A percentile compares a stretch with the other conserved stretches of the same genome.
These are phyloP conservation scores for Monilinia polystroma DNA, from an alignment of 2,329 filamentous ascomycete genomes.

Conservation along the genomic window DNA sequence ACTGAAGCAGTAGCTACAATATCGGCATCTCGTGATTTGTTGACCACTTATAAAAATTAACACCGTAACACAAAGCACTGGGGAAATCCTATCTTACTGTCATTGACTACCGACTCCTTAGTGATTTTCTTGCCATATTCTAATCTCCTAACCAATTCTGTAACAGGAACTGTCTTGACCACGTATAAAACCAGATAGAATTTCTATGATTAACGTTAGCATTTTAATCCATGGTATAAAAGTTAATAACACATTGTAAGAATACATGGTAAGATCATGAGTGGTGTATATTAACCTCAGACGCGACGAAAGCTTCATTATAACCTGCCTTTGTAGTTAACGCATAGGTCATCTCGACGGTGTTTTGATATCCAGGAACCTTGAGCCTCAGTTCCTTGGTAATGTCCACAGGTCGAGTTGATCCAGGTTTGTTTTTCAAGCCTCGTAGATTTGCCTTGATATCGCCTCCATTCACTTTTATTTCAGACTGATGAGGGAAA, in stretches of 20 bases:
- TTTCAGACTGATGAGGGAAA: conserved; percentile 89
- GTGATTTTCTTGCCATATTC: conserved; percentile 69
- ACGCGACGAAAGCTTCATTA: conserved; percentile 27
- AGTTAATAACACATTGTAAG: conserved; percentile 12
- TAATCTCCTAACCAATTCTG: conserved; percentile 68
- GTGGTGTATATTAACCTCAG: conserved; percentile 25
- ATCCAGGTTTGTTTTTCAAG: conserved; percentile 92
- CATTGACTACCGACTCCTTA: conserved; percentile 76
- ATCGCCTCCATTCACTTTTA: conserved; percentile 85
- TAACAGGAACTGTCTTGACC: conserved; percentile 70
- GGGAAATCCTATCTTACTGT: conserved; percentile 59
- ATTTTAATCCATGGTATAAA: neutral
- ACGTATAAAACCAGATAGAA: conserved; percentile 73
- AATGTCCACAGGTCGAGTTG: conserved; percentile 89
- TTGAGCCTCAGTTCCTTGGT: conserved; percentile 72
- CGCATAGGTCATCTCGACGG: conserved; percentile 84
- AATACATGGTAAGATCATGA: conserved; percentile 27
- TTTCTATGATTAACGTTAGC: conserved; percentile 51
- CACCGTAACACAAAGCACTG: neutral
- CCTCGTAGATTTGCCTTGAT: conserved; percentile 92
- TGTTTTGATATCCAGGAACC: conserved; percentile 68
- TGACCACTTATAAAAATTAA: conserved; percentile 60
- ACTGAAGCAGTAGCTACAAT: conserved; percentile 86
- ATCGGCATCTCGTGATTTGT: conserved; percentile 80
- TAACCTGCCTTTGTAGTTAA: conserved; percentile 76